These are phyloP conservation scores for Candida broadrunensis DNA, from an alignment of 805 yeast genomes.

Conservation along the genomic window DNA sequence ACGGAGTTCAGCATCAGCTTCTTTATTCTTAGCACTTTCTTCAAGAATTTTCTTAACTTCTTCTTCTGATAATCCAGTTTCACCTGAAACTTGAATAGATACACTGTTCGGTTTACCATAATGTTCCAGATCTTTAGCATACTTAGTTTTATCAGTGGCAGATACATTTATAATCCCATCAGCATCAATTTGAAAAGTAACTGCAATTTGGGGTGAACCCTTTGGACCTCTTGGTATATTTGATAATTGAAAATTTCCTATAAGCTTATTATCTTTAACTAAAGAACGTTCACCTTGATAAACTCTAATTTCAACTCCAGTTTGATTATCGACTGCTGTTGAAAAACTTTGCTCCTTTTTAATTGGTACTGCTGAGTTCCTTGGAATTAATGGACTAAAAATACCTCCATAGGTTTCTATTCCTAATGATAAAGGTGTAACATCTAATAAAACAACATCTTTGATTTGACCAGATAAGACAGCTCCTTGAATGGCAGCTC, in stretches of 20 bases:
- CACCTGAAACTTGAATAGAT: slow-evolving; percentile 66
- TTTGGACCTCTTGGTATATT: slow-evolving; percentile 76
- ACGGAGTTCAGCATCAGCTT: slow-evolving; percentile 55
- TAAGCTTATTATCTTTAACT: slow-evolving; percentile 72
- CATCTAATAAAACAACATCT: slow-evolving; percentile 75
- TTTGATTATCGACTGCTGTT: slow-evolving; percentile 82
- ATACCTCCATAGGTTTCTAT: slow-evolving; percentile 85
- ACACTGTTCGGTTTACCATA: slow-evolving; percentile 49
- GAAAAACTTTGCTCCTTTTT: slow-evolving; percentile 72
- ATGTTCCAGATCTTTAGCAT: slow-evolving; percentile 31
- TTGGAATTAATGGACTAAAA: slow-evolving; percentile 72
- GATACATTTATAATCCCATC: slow-evolving; percentile 67
- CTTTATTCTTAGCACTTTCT: slow-evolving; percentile 64
- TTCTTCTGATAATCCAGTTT: slow-evolving; percentile 64
- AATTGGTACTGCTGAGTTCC: slow-evolving; percentile 76
- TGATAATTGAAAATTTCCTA: slow-evolving; percentile 69
- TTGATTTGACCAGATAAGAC: slow-evolving; percentile 78
- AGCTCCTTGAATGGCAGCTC: slow-evolving; percentile 91
- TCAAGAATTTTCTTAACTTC: slow-evolving; percentile 62
- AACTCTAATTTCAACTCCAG: slow-evolving; percentile 76
- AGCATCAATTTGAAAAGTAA: slow-evolving; percentile 76
- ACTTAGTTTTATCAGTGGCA: slow-evolving; percentile 51
- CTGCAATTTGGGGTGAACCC: slow-evolving; percentile 77
- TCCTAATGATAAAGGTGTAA: slow-evolving; percentile 79
- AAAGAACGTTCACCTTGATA: slow-evolving; percentile 80